phyloP scores from a whole-genome alignment of 306 rosid species.

The Quercus robur region DNA sequence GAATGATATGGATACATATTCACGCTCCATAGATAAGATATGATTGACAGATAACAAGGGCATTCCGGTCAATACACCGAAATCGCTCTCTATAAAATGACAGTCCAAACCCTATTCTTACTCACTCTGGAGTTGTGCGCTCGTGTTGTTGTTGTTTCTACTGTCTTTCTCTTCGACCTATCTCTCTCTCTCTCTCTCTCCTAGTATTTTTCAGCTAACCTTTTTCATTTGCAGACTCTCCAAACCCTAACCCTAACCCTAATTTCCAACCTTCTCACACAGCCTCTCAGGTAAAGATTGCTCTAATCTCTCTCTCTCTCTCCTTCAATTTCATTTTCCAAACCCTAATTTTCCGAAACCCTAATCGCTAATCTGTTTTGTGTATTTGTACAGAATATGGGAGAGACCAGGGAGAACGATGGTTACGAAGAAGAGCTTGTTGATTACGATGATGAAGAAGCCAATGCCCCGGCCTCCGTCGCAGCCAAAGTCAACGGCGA shows the following conservation, averaged over 20 bases:
- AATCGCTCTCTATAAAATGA: too few species aligned
- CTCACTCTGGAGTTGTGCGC: not conserved
- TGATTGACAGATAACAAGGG: too few species aligned
- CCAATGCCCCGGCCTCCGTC: constrained; percentile 76
- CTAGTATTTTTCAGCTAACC: constrained; percentile 63
- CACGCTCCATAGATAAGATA: too few species aligned
- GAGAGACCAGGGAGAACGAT: constrained; percentile 79
- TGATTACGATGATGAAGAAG: constrained; percentile 95
- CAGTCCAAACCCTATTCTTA: not conserved
- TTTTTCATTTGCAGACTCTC: constrained; percentile 77
- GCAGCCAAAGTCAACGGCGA: constrained; percentile 89
- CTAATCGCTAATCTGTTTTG: not conserved
- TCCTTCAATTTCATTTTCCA: not conserved
- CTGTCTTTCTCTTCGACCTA: constrained; percentile 27
- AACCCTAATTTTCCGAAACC: not conserved
- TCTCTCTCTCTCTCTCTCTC: constrained; percentile 25
- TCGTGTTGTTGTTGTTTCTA: too few species aligned
- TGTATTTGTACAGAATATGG: constrained; percentile 54
- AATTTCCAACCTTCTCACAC: not conserved
- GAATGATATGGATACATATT: too few species aligned
- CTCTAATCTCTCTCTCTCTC: constrained; percentile 13
- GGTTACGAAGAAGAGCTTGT: constrained; percentile 95
- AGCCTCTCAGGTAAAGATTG: constrained; percentile 40
- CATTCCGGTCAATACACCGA: too few species aligned
- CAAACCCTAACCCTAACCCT: constrained; percentile 34